Conservation (phyloP, 148 eudicot species). For the Beta vulgaris region DNA sequence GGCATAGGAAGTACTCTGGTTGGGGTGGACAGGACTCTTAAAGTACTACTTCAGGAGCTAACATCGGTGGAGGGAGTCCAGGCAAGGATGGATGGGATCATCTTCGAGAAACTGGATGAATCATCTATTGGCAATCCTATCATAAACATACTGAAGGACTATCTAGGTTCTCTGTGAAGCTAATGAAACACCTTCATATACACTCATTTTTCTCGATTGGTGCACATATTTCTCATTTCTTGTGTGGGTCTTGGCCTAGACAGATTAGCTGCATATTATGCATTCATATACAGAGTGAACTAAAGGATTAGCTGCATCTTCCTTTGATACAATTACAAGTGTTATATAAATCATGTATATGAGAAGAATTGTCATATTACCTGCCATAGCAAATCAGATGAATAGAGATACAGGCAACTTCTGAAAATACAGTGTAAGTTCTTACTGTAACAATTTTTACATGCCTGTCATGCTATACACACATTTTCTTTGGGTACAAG, state of each 20-base stretch:
- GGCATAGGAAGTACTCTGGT: slow-evolving; percentile 57
- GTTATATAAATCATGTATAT: neutral
- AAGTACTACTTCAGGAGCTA: slow-evolving; percentile 49
- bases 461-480: no score
- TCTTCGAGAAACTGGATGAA: slow-evolving; percentile 57
- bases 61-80: slow-evolving; percentile 63
- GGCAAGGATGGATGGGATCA: slow-evolving; percentile 87
- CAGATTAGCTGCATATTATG: no score
- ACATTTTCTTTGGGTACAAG: no score
- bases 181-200: neutral
- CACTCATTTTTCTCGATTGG: neutral
- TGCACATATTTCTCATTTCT: neutral
- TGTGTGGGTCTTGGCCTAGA: neutral
- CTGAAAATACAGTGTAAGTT: neutral
- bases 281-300: neutral
- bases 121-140: slow-evolving; percentile 39
- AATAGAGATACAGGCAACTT: neutral
- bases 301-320: neutral
- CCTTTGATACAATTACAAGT: neutral
- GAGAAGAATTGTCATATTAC: neutral
- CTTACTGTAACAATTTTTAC: neutral
- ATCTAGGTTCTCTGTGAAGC: slow-evolving; percentile 52
- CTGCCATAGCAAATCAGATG: neutral
- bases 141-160: slow-evolving; percentile 50
- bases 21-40: slow-evolving; percentile 53